Evolutionary conservation across 176 grass and related monocot genomes (phyloP).

Genomic region (Oryza meyeriana): DNA sequence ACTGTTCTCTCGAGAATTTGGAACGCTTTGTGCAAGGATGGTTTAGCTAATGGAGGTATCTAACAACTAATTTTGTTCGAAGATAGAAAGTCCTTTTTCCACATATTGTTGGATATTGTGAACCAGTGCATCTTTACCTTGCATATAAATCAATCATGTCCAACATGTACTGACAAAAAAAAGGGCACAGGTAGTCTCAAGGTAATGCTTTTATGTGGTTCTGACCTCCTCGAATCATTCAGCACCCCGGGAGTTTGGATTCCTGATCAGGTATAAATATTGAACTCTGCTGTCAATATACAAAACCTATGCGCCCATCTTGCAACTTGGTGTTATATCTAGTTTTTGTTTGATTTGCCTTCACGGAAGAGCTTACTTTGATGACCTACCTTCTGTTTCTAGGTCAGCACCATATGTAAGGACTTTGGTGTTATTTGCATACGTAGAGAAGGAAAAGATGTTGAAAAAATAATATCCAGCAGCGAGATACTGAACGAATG

Average conservation of each 20-base stretch:
- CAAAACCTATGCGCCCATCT: not conserved
- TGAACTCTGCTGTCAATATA: not conserved
- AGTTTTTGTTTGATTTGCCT: not conserved
- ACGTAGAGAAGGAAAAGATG: slow-evolving; percentile 68
- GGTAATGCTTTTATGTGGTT: slow-evolving; percentile 91
- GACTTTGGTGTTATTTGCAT: slow-evolving; percentile 78
- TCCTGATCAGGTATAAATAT: slow-evolving; percentile 58
- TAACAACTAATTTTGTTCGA: not conserved
- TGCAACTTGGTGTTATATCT: not conserved
- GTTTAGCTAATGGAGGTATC: slow-evolving; percentile 51
- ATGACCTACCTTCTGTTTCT: not conserved
- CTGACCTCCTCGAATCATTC: slow-evolving; percentile 81
- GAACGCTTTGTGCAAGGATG: slow-evolving; percentile 42
- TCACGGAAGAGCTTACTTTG: not conserved
- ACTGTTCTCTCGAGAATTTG: slow-evolving; percentile 58
- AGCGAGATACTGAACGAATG: slow-evolving; percentile 54
- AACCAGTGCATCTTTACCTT: not conserved
- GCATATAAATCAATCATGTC: not conserved
- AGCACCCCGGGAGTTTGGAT: slow-evolving; percentile 78
- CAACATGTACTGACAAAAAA: not conserved
- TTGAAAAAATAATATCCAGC: slow-evolving; percentile 53
- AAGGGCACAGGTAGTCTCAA: slow-evolving; percentile 41
- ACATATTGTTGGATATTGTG: not conserved
- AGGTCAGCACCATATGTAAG: slow-evolving; percentile 73
- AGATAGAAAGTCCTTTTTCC: not conserved